Conservation (phyloP, 1,139 yeast species). For the Debaryomyces nepalensis region DNA sequence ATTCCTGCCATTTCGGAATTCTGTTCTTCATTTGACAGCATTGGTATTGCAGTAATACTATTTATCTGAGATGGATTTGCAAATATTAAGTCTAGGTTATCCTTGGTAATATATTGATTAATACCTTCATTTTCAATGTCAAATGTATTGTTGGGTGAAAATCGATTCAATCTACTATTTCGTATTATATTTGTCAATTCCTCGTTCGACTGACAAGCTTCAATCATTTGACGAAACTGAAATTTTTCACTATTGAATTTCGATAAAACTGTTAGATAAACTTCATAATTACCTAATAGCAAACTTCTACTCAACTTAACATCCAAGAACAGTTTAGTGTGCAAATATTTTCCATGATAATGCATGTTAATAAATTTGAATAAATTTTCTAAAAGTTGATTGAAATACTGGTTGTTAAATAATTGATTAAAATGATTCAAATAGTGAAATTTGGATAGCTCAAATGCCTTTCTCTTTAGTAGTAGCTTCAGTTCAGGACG, state of each 20-base stretch:
- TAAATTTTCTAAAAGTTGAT: slow-evolving; percentile 44
- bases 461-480: slow-evolving; percentile 63
- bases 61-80: slow-evolving; percentile 16
- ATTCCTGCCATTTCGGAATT: slow-evolving; percentile 55
- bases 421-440: slow-evolving; percentile 64
- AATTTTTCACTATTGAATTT: slow-evolving; percentile 49
- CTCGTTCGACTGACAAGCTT: slow-evolving; percentile 46
- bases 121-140: slow-evolving; percentile 7
- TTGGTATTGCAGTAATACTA: slow-evolving; percentile 11
- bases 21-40: slow-evolving; percentile 23
- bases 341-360: slow-evolving; percentile 23
- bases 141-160: not conserved
- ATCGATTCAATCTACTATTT: slow-evolving; percentile 32
- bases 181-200: slow-evolving; percentile 43
- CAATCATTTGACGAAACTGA: slow-evolving; percentile 49
- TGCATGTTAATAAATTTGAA: slow-evolving; percentile 40
- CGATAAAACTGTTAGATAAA: slow-evolving; percentile 40
- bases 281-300: slow-evolving; percentile 33
- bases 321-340: slow-evolving; percentile 27
- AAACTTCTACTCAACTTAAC: slow-evolving; percentile 28
- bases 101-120: slow-evolving; percentile 27
- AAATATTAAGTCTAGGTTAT: slow-evolving; percentile 41
- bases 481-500: slow-evolving; percentile 67
- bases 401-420: slow-evolving; percentile 54
- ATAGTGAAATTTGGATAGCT: slow-evolving; percentile 72